A percentile compares a stretch with the other conserved stretches of the same genome.
phyloP scores from a whole-genome alignment of 352 stramenopile species.

The Phytopythium helicoides region DNA sequence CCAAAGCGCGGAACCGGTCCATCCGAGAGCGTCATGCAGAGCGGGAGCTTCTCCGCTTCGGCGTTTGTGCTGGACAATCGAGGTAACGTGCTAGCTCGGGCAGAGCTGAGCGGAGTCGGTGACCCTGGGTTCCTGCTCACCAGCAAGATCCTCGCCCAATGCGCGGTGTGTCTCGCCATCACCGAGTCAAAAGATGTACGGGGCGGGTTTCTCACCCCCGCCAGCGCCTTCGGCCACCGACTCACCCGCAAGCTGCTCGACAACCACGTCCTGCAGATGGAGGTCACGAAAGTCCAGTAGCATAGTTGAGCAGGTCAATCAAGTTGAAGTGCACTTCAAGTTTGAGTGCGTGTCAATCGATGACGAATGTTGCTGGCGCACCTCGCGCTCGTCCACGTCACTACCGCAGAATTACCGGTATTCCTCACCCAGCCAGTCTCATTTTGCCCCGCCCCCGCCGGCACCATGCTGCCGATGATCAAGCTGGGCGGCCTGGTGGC shows the following conservation, averaged over 20 bases:
- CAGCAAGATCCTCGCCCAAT: constrained; percentile 36
- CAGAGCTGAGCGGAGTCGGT: constrained; percentile 14
- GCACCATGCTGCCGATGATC: constrained; percentile 73
- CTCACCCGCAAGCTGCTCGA: constrained; percentile 29
- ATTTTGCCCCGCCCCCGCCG: not conserved
- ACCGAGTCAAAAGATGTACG: constrained; percentile 12
- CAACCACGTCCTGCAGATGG: constrained; percentile 26
- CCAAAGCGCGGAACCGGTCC: constrained; percentile 70
- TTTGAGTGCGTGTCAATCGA: too few relatives aligned
- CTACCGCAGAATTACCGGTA: too few relatives aligned
- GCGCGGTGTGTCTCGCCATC: constrained; percentile 29
- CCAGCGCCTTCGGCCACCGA: constrained; percentile 34
- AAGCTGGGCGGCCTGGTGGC: constrained; percentile 82
- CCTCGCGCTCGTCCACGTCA: too few relatives aligned
- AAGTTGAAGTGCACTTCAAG: too few relatives aligned
- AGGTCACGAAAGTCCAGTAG: too few relatives aligned
- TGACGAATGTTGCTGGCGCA: too few relatives aligned
- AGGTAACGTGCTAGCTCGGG: constrained; percentile 20
- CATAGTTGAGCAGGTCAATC: too few relatives aligned
- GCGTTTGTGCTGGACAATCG: constrained; percentile 33
- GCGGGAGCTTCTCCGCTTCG: constrained; percentile 60
- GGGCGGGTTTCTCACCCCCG: constrained; percentile 42
- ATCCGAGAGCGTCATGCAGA: constrained; percentile 52
- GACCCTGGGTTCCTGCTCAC: constrained; percentile 43
- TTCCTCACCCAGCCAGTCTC: too few relatives aligned